A percentile compares a stretch with the other conserved stretches of the same genome.
phyloP scores from a whole-genome alignment of 2,329 filamentous ascomycete genomes.

The Colletotrichum sp. region DNA sequence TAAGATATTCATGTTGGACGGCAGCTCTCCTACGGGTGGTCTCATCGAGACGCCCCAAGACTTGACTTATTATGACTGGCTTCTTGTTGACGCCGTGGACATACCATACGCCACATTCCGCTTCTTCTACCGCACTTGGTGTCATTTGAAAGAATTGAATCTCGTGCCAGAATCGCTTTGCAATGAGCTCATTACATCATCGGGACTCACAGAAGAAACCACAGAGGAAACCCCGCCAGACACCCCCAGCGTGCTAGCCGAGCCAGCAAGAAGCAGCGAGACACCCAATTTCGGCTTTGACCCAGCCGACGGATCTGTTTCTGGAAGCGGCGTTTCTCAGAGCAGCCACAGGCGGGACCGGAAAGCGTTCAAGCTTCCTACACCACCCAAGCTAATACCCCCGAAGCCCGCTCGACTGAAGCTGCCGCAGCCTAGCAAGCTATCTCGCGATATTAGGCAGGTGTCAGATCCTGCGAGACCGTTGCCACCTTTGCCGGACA shows the following conservation, averaged over 20 bases:
- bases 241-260: not conserved
- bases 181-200: conserved; percentile 15
- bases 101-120: conserved; percentile 58
- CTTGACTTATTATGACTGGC: conserved; percentile 57
- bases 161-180: conserved; percentile 41
- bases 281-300: not conserved
- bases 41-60: conserved; percentile 57
- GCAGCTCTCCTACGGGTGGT: conserved; percentile 58
- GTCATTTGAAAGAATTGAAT: conserved; percentile 51
- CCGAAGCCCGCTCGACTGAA: not conserved
- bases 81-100: conserved; percentile 55
- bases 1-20: conserved; percentile 9
- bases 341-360: not conserved
- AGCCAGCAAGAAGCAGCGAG: not conserved
- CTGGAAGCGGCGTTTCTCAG: not conserved
- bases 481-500: conserved; percentile 32
- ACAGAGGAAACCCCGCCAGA: not conserved
- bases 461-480: conserved; percentile 29
- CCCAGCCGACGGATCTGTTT: not conserved
- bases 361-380: conserved; percentile 6
- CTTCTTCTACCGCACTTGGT: conserved; percentile 62
- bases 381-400: conserved; percentile 32
- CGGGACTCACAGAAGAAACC: not conserved
- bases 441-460: conserved; percentile 26
- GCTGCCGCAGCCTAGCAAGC: conserved; percentile 37